Evolutionary conservation across 2,329 filamentous ascomycete species (phyloP), one percentile per base, ranked within the genome.

Genomic region (Pseudogymnoascus sp.): DNA sequence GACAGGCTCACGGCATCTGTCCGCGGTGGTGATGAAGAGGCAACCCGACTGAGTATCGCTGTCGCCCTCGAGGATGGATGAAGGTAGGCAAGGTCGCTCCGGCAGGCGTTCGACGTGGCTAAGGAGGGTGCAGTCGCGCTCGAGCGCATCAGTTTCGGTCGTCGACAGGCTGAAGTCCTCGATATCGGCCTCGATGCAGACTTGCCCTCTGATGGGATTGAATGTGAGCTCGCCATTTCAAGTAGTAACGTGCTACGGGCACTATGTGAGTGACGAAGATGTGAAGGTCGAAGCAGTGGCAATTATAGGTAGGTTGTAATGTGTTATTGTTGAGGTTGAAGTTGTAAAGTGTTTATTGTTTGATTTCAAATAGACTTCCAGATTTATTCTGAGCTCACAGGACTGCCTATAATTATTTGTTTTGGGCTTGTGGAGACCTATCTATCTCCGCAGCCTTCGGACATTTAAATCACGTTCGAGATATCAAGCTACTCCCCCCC

Each of bases 71-170:
- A 79, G 28, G 77, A 77, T 10, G 79, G 77, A 65, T 80, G 78
- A 2, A 81, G 76, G 61, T 74, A 79, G 12, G 80, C 79, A 50
- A 84, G 73, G 40, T 83, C 77, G 62, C 80, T 79, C 61, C 79
- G 76, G 65, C 79, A 82, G 35, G 79, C 79, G 67, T 81, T 83
- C 33, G 82, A 82, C 4, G 81, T 78, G 11, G 82, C 85, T 67
- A 86, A 80, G 28, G 82, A 84, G 3, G 84, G 83, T 65, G 83
- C 83, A 10, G 83, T 86, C 33, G 80, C 81, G 62, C 78, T 78
- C 28, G 83, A 81, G 64, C 84, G 78, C 46, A 85, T 75, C 43
- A 86, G 76, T 60, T 79, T 78, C 37, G 84, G 84, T 64, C 83
- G 77, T 66, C 81, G 76, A 63, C 76, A 73, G 63, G 72, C 70